Conservation (phyloP, 805 yeast genomes). For the Barnettozyma californica region DNA sequence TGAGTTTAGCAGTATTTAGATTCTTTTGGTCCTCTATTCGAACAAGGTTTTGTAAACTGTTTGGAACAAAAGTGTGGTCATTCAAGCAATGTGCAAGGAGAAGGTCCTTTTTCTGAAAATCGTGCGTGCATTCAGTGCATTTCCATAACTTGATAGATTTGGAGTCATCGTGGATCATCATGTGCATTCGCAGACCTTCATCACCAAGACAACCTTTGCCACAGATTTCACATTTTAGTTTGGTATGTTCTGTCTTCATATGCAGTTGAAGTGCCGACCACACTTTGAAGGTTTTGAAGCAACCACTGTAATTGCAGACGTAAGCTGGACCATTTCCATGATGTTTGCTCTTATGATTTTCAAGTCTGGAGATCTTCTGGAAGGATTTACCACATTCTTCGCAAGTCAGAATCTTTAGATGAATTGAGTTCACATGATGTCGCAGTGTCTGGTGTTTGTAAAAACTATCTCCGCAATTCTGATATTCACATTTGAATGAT, state of each 20-base stretch:
- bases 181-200: conserved; percentile 65
- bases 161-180: conserved; percentile 59
- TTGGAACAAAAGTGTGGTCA: conserved; percentile 32
- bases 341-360: conserved; percentile 57
- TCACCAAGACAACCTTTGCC: conserved; percentile 69
- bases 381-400: conserved; percentile 59
- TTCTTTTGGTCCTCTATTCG: conserved; percentile 1
- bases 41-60: conserved; percentile 6
- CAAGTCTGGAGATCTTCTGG: conserved; percentile 57
- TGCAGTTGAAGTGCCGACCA: conserved; percentile 75
- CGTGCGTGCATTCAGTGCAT: conserved; percentile 49
- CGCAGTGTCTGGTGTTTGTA: conserved; percentile 71
- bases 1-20: conserved; percentile 16
- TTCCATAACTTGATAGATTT: conserved; percentile 46
- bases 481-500: conserved; percentile 55
- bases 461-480: conserved; percentile 62
- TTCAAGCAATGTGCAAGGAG: conserved; percentile 50
- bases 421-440: conserved; percentile 63
- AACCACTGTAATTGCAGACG: conserved; percentile 58
- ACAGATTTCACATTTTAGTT: conserved; percentile 58
- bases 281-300: conserved; percentile 55
- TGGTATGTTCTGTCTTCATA: conserved; percentile 67
- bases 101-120: conserved; percentile 52
- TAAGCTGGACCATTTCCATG: conserved; percentile 56
- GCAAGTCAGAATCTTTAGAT: conserved; percentile 51